A percentile compares a stretch with the other conserved stretches of the same genome.
Conservation (phyloP, 1,139 yeast genomes). For the Spathaspora sp. region DNA sequence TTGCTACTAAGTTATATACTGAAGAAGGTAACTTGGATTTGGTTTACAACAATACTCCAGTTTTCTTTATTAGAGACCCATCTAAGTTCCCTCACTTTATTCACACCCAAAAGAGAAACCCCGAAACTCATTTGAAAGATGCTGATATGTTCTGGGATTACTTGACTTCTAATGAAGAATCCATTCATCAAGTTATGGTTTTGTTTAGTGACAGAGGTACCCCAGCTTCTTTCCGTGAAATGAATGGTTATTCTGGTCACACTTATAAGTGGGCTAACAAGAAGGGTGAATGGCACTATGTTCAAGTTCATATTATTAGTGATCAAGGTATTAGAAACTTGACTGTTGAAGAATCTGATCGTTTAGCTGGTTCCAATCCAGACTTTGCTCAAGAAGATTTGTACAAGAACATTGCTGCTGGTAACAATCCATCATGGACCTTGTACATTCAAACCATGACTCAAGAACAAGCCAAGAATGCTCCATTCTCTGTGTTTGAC, state of each 20-base stretch:
- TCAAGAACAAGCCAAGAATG: conserved; percentile 57
- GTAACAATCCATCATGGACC: conserved; percentile 64
- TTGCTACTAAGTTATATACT: conserved; percentile 78
- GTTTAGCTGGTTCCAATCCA: conserved; percentile 60
- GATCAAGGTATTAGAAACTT: conserved; percentile 62
- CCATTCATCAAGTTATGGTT: conserved; percentile 62
- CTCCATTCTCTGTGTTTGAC: conserved; percentile 66
- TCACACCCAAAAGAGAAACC: conserved; percentile 81
- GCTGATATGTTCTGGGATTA: conserved; percentile 75
- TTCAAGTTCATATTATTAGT: conserved; percentile 60
- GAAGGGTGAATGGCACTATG: conserved; percentile 65
- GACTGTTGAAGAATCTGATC: conserved; percentile 57
- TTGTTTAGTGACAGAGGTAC: conserved; percentile 70
- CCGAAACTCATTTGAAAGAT: conserved; percentile 80
- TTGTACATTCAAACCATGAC: conserved; percentile 69
- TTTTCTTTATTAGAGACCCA: conserved; percentile 84
- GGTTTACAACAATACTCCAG: conserved; percentile 89
- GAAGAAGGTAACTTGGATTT: conserved; percentile 88
- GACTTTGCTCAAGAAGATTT: conserved; percentile 66
- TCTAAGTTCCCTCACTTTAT: conserved; percentile 85
- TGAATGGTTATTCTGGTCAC: conserved; percentile 75
- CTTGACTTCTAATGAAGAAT: conserved; percentile 59
- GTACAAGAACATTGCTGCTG: conserved; percentile 59
- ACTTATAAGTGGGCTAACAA: conserved; percentile 67
- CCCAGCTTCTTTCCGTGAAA: conserved; percentile 61